Base-by-base conservation (phyloP, 1,284 basidiomycete species). In the Cryptococcus sp. region DNA sequence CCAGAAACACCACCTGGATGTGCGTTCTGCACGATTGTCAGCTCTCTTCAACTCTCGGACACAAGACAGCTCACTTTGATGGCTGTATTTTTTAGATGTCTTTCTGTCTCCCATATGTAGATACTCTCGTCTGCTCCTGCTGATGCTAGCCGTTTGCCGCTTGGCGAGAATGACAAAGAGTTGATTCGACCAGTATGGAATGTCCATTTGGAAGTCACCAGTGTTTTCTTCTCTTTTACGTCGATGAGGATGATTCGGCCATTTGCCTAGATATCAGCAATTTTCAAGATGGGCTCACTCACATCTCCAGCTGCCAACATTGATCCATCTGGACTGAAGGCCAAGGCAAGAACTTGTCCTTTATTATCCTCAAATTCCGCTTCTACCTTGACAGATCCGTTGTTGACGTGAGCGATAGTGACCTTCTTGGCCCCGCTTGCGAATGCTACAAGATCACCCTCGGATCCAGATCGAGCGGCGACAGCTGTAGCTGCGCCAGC, bases 101-200 rank as follows among this genome's bases (percentile, higher is more conserved):
- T 86, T 56, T 81, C 81, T 41, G 90, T 84, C 63, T 86, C 86
- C 86, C 91, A 98, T 42, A 98, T 78, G 71, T 92, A 96, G 6
- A 96, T 84, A 67, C 91, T 85, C 33, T 93, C 95, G 72, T 98
- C 95, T 38, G 95, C 81, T 7, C 90, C 90, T 13, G 87, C 91
- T 6, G 90, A 92, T 3, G 86, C 91, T 58, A 89, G 84, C 65
- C 92, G 83, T 64, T 80, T 80, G 3, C 85, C 85, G 65, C 89
- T 85, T 1, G 83, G 72, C 3, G 87, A 87, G 84, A 88, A 98
- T 0, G 83, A 79, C 13, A 98, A 81, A 14, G 88, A 84, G 63
- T 87, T 83, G 57, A 98, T 83, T 23, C 90, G 85, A 0, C 84
- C 90, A 3, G 86, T 83, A 77, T 98, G 95, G 80, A 88, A 87